Evolutionary conservation across 495 filamentous ascomycete genomes (phyloP).

Genomic region (Neurospora terricola): DNA sequence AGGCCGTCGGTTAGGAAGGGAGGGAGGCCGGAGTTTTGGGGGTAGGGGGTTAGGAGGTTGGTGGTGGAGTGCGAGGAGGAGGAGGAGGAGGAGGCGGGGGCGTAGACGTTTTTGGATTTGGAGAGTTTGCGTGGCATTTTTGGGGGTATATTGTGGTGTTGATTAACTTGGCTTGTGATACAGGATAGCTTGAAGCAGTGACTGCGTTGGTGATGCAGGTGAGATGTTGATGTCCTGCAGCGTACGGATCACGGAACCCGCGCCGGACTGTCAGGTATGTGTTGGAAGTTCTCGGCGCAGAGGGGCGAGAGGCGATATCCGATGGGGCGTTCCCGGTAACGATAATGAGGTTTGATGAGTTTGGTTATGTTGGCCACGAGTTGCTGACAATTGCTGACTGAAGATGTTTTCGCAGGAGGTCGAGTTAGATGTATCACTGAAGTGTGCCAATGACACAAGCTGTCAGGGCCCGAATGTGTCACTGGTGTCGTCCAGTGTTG

Average conservation of each 20-base stretch:
- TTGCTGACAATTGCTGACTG: neutral
- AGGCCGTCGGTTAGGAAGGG: conserved; percentile 56
- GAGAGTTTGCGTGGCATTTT: conserved; percentile 6
- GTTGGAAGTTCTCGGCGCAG: neutral
- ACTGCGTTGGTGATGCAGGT: neutral
- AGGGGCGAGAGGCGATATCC: neutral
- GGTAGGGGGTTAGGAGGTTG: conserved; percentile 38
- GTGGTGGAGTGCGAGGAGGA: neutral
- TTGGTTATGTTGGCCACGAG: neutral
- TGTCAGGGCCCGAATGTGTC: neutral
- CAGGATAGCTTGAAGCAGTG: neutral
- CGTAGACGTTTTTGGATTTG: neutral
- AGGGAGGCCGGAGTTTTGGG: conserved; percentile 23
- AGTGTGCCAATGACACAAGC: neutral
- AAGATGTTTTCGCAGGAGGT: neutral
- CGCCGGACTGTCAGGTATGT: neutral
- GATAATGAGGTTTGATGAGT: neutral
- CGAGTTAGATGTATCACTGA: neutral
- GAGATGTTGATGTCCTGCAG: neutral
- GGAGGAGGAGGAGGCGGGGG: neutral
- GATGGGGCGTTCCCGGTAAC: neutral
- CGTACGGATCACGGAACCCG: neutral
- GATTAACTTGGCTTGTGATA: neutral
- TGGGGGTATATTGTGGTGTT: neutral
- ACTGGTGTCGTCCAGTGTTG: neutral